phyloP scores from a whole-genome alignment of 192 early-diverging fungal genomes.

The Backusella sp. region DNA sequence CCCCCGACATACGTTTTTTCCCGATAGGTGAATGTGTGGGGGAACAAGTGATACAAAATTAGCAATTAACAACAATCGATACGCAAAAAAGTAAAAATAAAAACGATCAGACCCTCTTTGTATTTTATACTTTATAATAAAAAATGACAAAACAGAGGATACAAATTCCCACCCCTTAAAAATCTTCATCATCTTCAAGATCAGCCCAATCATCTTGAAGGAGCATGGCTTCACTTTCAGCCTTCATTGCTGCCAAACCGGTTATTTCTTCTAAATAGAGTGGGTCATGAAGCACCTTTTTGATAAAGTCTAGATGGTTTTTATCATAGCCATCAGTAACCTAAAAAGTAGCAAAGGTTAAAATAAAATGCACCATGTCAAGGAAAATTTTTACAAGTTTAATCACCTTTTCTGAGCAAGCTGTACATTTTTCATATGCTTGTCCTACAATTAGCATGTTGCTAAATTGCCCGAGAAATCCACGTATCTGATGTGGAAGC shows the following conservation, averaged over 20 bases:
- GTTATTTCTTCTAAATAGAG: slow-evolving; percentile 84
- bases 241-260: slow-evolving; percentile 77
- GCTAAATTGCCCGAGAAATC: slow-evolving; percentile 83
- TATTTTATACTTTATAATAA: not conserved
- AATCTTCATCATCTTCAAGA: slow-evolving; percentile 36
- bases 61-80: not conserved
- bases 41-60: not conserved
- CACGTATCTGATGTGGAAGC: slow-evolving; percentile 93
- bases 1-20: slow-evolving; percentile 7
- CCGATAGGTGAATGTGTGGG: not conserved
- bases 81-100: not conserved
- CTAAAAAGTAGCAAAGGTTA: slow-evolving; percentile 17
- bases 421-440: slow-evolving; percentile 87
- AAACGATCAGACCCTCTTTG: not conserved
- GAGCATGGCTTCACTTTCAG: slow-evolving; percentile 72
- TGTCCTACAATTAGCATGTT: slow-evolving; percentile 82
- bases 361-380: not conserved
- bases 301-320: slow-evolving; percentile 74
- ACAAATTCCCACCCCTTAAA: not conserved
- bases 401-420: slow-evolving; percentile 72
- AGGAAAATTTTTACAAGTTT: slow-evolving; percentile 1
- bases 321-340: slow-evolving; percentile 58
- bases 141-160: slow-evolving; percentile 2
- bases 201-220: slow-evolving; percentile 78
- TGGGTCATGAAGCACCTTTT: slow-evolving; percentile 69